These are phyloP conservation scores for Francoa sonchifolia DNA, from an alignment of 441 rosid genomes.

Conservation along the genomic window DNA sequence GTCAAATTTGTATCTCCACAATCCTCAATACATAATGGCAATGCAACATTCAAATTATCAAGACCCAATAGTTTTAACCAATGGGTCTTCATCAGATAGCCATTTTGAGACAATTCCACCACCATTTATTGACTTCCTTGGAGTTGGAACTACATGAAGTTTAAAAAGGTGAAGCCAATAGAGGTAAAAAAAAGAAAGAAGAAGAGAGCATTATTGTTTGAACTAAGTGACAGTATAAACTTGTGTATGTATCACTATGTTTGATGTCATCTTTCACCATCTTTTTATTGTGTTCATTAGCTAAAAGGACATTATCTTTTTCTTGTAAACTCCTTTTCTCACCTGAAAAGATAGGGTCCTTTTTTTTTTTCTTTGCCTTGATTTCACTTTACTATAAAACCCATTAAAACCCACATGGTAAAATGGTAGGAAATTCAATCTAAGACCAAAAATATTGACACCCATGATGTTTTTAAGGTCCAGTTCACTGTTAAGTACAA, in stretches of 20 bases:
- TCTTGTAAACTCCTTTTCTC: too few relatives aligned
- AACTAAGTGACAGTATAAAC: not conserved
- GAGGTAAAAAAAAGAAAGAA: not conserved
- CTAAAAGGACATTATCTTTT: too few relatives aligned
- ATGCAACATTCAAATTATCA: constrained; percentile 28
- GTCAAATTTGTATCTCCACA: constrained; percentile 13
- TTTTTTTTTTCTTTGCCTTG: too few relatives aligned
- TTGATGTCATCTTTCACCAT: not conserved
- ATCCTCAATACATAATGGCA: constrained; percentile 15
- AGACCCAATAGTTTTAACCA: constrained; percentile 2
- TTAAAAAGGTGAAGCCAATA: not conserved
- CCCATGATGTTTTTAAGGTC: too few relatives aligned
- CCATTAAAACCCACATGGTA: too few relatives aligned
- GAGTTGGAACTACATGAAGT: constrained; percentile 68
- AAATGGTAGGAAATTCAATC: too few relatives aligned
- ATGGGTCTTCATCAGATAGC: constrained; percentile 4
- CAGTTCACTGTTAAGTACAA: too few relatives aligned
- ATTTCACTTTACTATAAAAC: too few relatives aligned
- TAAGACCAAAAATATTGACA: too few relatives aligned
- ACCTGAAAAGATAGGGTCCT: too few relatives aligned
- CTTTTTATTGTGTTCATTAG: too few relatives aligned
- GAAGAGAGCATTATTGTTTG: constrained; percentile 10
- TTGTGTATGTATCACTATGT: not conserved
- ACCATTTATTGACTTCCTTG: constrained; percentile 83
- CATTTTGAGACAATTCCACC: constrained; percentile 28